Base-by-base conservation (phyloP, 2,329 filamentous ascomycete genomes). In the Elsinoe arachidis region DNA sequence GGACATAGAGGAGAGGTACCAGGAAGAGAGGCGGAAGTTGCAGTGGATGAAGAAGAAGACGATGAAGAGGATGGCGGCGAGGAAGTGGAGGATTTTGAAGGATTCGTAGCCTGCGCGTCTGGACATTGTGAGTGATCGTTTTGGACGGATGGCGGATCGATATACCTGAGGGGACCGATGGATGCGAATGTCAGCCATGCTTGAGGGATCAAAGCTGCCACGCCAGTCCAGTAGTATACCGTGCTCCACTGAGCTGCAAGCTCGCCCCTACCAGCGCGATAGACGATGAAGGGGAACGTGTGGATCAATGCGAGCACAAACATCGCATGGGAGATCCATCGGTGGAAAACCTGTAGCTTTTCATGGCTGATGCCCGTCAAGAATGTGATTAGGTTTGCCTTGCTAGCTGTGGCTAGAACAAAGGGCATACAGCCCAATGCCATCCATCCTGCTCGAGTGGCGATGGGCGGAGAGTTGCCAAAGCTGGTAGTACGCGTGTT, bases 301-400 rank as follows among this genome's bases (percentile, higher is more conserved):
- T 97, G 92, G 15, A 96, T 79, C 57, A 96, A 75, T 21, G 88
- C 85, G 58, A 96, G 76, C 60, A 95, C 85, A 1, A 96, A 77
- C 66, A 87, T 93, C 10, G 96, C 74, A 68, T 96, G 96, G 26
- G 87, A 89, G 6, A 87, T 83, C 91, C 91, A 97, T 64, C 92
- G 84, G 72, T 97, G 92, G 59, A 96, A 80, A 30, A 96, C 90
- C 64, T 96, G 96, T 53, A 97, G 79, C 52, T 92, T 80, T 69
- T 97, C 92, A 37, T 93, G 91, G 2, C 90, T 89, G 63, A 97
- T 92, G 12, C 92, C 92, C 3, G 91, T 96, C 59, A 96, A 72
- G 58, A 90, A 73, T 0, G 87, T 86, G 56, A 97, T 80, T 30
- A 96, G 68, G 67, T 96, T 97, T 14, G 90, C 87, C 72, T 96